phyloP scores from a whole-genome alignment of 2,329 filamentous ascomycete genomes.

The Chalara sp. region DNA sequence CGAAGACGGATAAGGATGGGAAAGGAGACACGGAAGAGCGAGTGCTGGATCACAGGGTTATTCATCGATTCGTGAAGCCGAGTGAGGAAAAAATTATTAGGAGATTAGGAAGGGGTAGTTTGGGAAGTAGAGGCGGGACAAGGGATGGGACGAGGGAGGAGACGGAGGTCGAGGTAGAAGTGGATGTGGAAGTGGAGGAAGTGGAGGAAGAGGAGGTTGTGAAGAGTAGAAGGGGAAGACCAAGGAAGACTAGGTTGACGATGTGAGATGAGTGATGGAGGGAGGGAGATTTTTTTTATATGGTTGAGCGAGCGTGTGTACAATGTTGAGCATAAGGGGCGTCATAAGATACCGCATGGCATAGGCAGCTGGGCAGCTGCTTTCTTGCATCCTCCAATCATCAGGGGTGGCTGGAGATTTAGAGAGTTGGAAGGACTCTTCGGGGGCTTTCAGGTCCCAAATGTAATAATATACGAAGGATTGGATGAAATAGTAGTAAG shows the following conservation, averaged over 20 bases:
- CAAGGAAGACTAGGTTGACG: neutral
- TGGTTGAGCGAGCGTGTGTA: too few species aligned
- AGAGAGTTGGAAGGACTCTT: too few species aligned
- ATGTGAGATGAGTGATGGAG: conserved; percentile 2
- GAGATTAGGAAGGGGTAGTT: conserved; percentile 15
- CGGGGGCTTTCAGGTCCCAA: too few species aligned
- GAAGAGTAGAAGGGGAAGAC: conserved; percentile 1
- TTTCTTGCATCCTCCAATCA: too few species aligned
- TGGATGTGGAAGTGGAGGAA: conserved; percentile 2
- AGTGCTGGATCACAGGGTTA: conserved; percentile 70
- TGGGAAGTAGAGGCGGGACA: conserved; percentile 16
- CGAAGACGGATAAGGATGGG: conserved; percentile 81
- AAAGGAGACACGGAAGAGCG: conserved; percentile 64
- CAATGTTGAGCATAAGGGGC: too few species aligned
- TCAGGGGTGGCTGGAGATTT: too few species aligned
- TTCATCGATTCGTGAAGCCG: conserved; percentile 75
- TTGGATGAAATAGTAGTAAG: too few species aligned
- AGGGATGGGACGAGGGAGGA: conserved; percentile 16
- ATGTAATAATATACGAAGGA: too few species aligned
- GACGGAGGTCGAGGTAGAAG: neutral
- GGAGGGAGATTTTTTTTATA: too few species aligned
- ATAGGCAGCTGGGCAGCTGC: too few species aligned
- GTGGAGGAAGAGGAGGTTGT: conserved; percentile 4
- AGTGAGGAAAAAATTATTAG: conserved; percentile 49
- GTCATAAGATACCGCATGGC: too few species aligned